Evolutionary conservation across 2,329 filamentous ascomycete species (phyloP), one percentile per base, ranked within the genome.

Genomic region (Pseudogymnoascus sp.): DNA sequence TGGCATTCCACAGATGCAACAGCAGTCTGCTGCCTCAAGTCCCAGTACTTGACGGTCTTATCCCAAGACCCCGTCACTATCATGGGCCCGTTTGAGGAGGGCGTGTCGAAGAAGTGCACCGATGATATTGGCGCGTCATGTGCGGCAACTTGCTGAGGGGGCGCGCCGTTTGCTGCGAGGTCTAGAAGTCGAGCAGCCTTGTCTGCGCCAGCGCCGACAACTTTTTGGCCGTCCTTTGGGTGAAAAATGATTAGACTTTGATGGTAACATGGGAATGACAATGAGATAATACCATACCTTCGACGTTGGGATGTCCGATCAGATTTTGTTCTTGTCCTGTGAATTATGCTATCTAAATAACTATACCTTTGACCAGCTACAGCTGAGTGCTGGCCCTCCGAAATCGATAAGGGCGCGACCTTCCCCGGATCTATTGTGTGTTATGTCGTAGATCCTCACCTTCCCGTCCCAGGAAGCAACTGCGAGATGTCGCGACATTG

Each of bases 401-500:
- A 96, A 91, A 68, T 96, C 89, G 72, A 95, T 95, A 64, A 89
- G 80, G 66, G 91, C 91, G 72, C 93, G 93, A 56, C 91, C 92
- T 74, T 91, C 86, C 73, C 89, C 84, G 72, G 89, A 84, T 46
- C 91, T 91, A 68, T 85, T 86, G 62, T 78, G 78, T 67, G 88
- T 86, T 73, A 98, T 91, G 76, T 98, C 91, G 78, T 98, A 99
- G 74, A 99, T 93, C 72, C 93, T 89, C 67, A 98, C 91, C 76
- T 96, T 96, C 80, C 96, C 96, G 78, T 99, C 95, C 95, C 95
- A 99, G 70, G 91, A 96, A 56, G 91, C 81, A 35, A 97, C 90
- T 26, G 93, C 92, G 16, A 99, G 82, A 74, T 96, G 89, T 71
- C 98, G 91, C 68, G 78, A 83, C 60, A 81, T 81, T 1, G 89